Base-by-base conservation (phyloP, 495 filamentous ascomycete species). In the Neurospora sublineolata region DNA sequence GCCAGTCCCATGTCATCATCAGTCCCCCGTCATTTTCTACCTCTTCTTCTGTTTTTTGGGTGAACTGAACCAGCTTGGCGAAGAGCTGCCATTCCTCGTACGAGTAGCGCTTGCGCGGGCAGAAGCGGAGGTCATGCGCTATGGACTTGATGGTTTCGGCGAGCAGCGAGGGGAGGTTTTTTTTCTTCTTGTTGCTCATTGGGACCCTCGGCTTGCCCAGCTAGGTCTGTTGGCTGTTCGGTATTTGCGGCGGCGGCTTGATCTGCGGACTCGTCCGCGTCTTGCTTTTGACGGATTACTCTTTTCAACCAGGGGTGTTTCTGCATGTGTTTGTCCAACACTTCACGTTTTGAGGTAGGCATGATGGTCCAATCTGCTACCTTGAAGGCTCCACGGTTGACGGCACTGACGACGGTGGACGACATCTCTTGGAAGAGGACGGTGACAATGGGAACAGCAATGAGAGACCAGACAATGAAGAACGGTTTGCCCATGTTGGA, bases 391-490 rank as follows among this genome's bases (percentile, higher is more conserved):
- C 88, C 76, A 40, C 91, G 86, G 71, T 86, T 86, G 71, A 93
- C 84, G 11, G 81, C 83, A 36, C 86, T 83, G 71, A 94, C 84
- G 58, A 93, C 85, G 0, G 88, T 92, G 71, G 87, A 85, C 23
- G 87, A 85, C 85, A 94, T 90, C 72, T 90, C 88, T 46, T 86
- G 88, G 68, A 94, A 89, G 16, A 94, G 84, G 44, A 92, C 88
- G 0, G 92, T 94, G 75, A 94, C 85, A 18, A 89, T 86, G 1
- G 92, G 92, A 0, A 94, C 86, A 12, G 92, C 91, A 20, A 93
- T 82, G 3, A 94, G 80, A 18, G 89, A 89, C 93, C 93, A 96
- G 69, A 94, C 83, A 7, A 96, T 86, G 79, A 94, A 94, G 77
- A 94, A 92, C 0, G 90, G 83, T 74, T 89, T 92, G 4, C 90